Base-by-base conservation (phyloP, 148 eudicot species). In the Silene uniflora region DNA sequence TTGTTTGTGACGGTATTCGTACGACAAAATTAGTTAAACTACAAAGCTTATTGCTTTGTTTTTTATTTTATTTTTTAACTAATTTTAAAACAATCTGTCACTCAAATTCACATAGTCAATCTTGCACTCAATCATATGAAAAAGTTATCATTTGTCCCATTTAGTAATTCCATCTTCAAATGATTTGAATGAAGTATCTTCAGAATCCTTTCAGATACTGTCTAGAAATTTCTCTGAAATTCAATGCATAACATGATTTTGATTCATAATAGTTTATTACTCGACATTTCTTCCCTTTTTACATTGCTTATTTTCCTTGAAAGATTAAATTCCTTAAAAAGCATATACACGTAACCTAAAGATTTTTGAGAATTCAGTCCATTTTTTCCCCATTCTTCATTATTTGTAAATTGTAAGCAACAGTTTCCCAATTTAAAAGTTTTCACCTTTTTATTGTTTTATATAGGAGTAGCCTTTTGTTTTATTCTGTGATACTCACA, bases 401-500 rank as follows among this genome's bases (percentile, higher is more conserved):
- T 42, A 3, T 35, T 2, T 39, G 13, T n/a, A 16, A 35, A 4
- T 18, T 17, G 19, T 61, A 21, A 61, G 14, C 65, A 23, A 21
- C 27, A 61, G 24, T 52, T 23, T 54, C 1, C 22, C 10, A 49
- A 3, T 54, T 16, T 71, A 23, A 71, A 71, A 21, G 3, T 0
- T 71, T 24, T 54, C 62, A 71, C 42, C 76, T 39, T 66, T 62
- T 66, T 60, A 32, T 32, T 46, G 18, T 44, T 16, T 77, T 59
- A 12, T 16, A 52, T 24, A 25, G 24, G 44, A 27, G 1, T 27
- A 63, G 0, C 27, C 39, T 63, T 63, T 63, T 75, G 60, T 7
- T 65, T 76, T 65, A 65, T 22, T 76, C 62, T 25, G 23, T 76
- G 44, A 18, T 21, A 44, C 59, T 64, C 42, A 19, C 49, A 18